Conservation (phyloP, 2,329 filamentous ascomycete genomes). For the Trichoderma pleuroti region DNA sequence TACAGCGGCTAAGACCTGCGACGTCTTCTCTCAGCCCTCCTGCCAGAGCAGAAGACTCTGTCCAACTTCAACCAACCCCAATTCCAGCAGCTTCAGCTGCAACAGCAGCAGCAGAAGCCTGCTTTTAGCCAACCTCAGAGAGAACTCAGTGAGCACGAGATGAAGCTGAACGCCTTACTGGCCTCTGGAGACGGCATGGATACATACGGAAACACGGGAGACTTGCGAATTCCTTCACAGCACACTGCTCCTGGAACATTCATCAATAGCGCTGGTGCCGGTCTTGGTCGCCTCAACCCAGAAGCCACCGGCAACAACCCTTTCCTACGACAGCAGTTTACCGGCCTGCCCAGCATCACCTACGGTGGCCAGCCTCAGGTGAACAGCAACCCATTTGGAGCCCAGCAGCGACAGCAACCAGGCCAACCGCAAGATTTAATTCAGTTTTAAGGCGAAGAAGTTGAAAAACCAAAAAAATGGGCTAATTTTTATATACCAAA, state of each 20-base stretch:
- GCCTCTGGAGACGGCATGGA: constrained; percentile 89
- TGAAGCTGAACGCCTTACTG: constrained; percentile 81
- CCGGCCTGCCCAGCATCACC: constrained; percentile 63
- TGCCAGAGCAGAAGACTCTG: constrained; percentile 82
- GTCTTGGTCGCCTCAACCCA: constrained; percentile 64
- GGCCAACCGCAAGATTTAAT: constrained; percentile 57
- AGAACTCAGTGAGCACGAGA: constrained; percentile 60
- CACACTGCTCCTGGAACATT: constrained; percentile 96
- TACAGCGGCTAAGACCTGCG: constrained; percentile 46
- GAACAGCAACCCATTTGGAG: constrained; percentile 58
- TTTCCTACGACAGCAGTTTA: constrained; percentile 81
- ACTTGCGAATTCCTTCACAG: constrained; percentile 90
- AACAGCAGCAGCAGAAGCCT: constrained; percentile 32
- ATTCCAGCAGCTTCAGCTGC: constrained; percentile 40
- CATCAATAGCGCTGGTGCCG: constrained; percentile 87
- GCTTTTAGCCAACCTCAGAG: constrained; percentile 44
- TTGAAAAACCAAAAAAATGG: neutral
- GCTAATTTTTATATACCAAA: constrained; percentile 7
- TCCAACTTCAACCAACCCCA: constrained; percentile 54
- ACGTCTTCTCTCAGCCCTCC: constrained; percentile 66
- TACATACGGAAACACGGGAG: constrained; percentile 96
- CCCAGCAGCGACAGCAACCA: constrained; percentile 45
- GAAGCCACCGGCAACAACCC: constrained; percentile 84
- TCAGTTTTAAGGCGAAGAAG: constrained; percentile 50
- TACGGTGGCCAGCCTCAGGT: constrained; percentile 49